phyloP scores from a whole-genome alignment of 2,329 filamentous ascomycete species.

The Botrytis sinoallii region DNA sequence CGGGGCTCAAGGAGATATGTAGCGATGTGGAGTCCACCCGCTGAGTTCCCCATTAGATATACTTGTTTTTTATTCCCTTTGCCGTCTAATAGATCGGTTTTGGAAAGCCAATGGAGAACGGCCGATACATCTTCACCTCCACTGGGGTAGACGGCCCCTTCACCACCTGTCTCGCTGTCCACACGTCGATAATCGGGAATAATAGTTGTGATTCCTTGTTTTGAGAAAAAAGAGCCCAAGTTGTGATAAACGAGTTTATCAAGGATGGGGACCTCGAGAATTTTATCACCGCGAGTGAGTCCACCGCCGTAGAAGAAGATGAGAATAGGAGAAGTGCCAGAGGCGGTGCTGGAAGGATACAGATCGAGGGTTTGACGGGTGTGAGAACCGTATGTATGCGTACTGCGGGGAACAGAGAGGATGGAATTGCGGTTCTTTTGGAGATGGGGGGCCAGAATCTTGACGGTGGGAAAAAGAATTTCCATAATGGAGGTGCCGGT shows the following conservation, averaged over 20 bases:
- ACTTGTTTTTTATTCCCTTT: constrained; percentile 27
- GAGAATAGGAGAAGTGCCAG: constrained; percentile 27
- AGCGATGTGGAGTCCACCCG: constrained; percentile 34
- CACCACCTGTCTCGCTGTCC: constrained; percentile 27
- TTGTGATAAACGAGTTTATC: constrained; percentile 34
- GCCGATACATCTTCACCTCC: constrained; percentile 35
- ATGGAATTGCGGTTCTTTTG: constrained; percentile 29
- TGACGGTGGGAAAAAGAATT: constrained; percentile 29
- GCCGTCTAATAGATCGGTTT: constrained; percentile 28
- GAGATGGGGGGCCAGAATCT: constrained; percentile 32
- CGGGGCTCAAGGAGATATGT: constrained; percentile 32
- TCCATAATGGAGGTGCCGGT: constrained; percentile 25
- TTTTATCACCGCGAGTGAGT: constrained; percentile 32
- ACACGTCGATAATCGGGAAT: constrained; percentile 35
- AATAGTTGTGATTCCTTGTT: constrained; percentile 30
- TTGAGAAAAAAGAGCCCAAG: constrained; percentile 34
- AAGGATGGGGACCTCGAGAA: constrained; percentile 18
- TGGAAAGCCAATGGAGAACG: constrained; percentile 21
- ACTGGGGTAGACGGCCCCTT: constrained; percentile 32
- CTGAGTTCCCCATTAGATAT: constrained; percentile 36
- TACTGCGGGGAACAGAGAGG: constrained; percentile 26
- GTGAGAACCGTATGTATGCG: constrained; percentile 32
- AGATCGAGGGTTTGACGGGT: constrained; percentile 35
- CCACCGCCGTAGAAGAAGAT: constrained; percentile 37
- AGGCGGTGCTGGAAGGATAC: constrained; percentile 26